Base-by-base conservation (phyloP, 2,329 filamentous ascomycete genomes). In the Fusarium robinianum region DNA sequence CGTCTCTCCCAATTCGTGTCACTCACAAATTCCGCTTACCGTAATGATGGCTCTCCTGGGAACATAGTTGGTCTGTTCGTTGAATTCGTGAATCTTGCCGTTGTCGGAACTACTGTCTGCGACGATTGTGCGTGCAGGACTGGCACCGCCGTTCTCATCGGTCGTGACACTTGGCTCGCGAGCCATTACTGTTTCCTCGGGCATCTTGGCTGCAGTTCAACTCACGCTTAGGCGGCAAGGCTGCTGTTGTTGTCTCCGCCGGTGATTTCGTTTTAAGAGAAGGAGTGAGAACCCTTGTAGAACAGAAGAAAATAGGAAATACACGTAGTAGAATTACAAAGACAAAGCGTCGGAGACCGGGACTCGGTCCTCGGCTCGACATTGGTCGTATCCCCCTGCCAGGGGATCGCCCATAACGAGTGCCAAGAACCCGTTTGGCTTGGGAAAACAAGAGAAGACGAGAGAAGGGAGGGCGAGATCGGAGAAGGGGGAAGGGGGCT, bases 41-140 rank as follows among this genome's bases (percentile, higher is more conserved):
- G 70, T 79, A 51, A 79, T 73, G 34, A 80, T 78, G 2, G 67
- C 76, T 16, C 67, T 66, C 35, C 57, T 70, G 5, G 76, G 73
- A 3, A 79, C 75, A 66, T 79, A 80, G 49, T 79, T 77, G 11
- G 77, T 79, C 58, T 80, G 77, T 51, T 80, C 77, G 27, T 77
- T 79, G 62, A 80, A 78, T 15, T 66, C 61, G 32, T 66, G 62
- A 8, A 24, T 23, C 19, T 60, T 62, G 4, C 35, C 41, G 11
- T 48, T 50, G 5, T 63, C 51, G 1, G 54, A 49, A 5, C 19
- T 39, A 8, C 38, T 55, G 5, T 49, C 49, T 6, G 31, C 43
- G 7, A 23, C 42, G 12, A 41, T 32, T 4, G 32, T 39, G 8
- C 39, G 39, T 14, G 39, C 23, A 3, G 47, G 45, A 24, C 41